Percentiles rank a stretch among this genome's conserved stretches.
Conservation (phyloP, 306 rosid species). For the Sechiopsis laciniata region DNA sequence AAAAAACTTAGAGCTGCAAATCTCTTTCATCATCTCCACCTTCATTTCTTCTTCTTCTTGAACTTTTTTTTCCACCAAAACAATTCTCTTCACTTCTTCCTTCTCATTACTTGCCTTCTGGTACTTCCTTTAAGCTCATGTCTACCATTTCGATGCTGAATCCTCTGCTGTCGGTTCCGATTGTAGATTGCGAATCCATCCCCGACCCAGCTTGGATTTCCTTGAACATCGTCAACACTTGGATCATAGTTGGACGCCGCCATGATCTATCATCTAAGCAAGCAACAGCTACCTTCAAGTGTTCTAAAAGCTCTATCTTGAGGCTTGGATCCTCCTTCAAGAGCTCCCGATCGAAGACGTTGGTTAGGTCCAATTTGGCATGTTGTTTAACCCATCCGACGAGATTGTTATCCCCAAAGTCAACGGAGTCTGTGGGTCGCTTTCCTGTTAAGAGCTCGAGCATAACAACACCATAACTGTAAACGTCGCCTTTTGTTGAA, state of each 20-base stretch:
- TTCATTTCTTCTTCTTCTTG: constrained; percentile 26
- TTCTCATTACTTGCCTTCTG: constrained; percentile 60
- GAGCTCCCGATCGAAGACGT: constrained; percentile 75
- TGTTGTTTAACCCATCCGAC: constrained; percentile 99
- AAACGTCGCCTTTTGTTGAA: too few relatives aligned
- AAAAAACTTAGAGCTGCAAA: constrained; percentile 33
- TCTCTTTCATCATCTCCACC: constrained; percentile 32
- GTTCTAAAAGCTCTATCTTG: constrained; percentile 78
- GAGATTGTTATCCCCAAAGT: constrained; percentile 93
- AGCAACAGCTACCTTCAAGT: constrained; percentile 71
- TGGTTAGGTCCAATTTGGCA: constrained; percentile 61
- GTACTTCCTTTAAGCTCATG: constrained; percentile 81
- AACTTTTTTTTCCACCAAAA: not conserved
- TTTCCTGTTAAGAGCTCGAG: too few relatives aligned
- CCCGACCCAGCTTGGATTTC: constrained; percentile 89
- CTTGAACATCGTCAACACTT: constrained; percentile 88
- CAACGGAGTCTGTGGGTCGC: constrained; percentile 63
- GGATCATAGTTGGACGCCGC: constrained; percentile 84
- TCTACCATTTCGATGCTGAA: constrained; percentile 65
- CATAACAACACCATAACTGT: too few relatives aligned
- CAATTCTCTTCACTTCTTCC: not conserved
- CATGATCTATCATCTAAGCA: constrained; percentile 79
- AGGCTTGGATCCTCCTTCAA: constrained; percentile 74
- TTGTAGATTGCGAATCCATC: constrained; percentile 75
- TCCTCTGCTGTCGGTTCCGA: constrained; percentile 52